These are phyloP conservation scores for Elsinoe australis DNA, from an alignment of 2,329 filamentous ascomycete species.

Conservation along the genomic window DNA sequence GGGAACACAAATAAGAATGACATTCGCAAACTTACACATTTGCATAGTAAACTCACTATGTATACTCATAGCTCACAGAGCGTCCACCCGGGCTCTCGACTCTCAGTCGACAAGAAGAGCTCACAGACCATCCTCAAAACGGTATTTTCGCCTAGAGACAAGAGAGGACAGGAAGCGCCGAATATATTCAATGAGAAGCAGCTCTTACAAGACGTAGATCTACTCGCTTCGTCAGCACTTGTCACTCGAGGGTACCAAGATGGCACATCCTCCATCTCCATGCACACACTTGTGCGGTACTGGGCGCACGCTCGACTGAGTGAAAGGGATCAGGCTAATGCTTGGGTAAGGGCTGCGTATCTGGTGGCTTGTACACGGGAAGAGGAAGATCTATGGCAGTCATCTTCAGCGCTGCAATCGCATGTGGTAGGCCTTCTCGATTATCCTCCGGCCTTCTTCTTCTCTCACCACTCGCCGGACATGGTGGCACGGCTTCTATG, in stretches of 20 bases:
- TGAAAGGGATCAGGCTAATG: not conserved
- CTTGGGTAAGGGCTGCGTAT: not conserved
- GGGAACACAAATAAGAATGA: not conserved
- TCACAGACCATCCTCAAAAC: too few relatives aligned
- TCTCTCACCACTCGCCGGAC: too few relatives aligned
- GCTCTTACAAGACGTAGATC: too few relatives aligned
- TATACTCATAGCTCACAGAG: too few relatives aligned
- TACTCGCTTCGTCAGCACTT: not conserved
- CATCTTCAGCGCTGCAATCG: not conserved
- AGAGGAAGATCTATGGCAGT: not conserved
- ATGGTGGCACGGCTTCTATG: too few relatives aligned
- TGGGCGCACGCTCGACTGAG: not conserved
- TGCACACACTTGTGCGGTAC: slow-evolving; percentile 2
- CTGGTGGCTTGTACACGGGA: not conserved
- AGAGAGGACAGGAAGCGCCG: too few relatives aligned
- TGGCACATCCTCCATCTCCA: not conserved
- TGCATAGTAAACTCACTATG: too few relatives aligned
- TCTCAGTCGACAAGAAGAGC: too few relatives aligned
- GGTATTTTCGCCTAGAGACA: too few relatives aligned
- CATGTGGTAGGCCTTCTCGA: not conserved
- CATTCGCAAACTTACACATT: not conserved
- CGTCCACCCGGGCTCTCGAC: too few relatives aligned
- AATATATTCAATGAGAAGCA: too few relatives aligned
- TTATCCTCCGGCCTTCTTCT: too few relatives aligned
- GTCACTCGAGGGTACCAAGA: not conserved